Conservation (phyloP, 768 basidiomycete species). For the Leccinum subtestaceum region DNA sequence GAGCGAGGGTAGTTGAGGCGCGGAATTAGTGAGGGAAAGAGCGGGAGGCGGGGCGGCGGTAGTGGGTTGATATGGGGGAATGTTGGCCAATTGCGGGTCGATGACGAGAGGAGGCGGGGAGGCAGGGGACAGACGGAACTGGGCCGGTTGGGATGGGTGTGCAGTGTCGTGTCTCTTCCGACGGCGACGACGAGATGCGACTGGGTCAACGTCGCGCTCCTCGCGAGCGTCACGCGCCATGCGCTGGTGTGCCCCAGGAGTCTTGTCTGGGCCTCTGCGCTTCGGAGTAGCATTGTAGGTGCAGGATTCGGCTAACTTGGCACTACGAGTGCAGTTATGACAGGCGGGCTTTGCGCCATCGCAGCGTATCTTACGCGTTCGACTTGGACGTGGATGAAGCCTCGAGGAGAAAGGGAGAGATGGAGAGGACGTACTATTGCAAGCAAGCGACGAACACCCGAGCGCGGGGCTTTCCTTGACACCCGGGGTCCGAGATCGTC, state of each 20-base stretch:
- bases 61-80: conserved; percentile 14
- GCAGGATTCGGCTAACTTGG: conserved; percentile 47
- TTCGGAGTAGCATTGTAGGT: conserved; percentile 70
- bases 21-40: conserved; percentile 4
- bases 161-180: conserved; percentile 13
- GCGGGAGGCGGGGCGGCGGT: neutral
- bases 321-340: conserved; percentile 64
- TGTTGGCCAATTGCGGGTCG: conserved; percentile 27
- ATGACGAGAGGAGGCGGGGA: conserved; percentile 15
- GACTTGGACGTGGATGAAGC: conserved; percentile 40
- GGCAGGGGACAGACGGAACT: neutral
- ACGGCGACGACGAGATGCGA: conserved; percentile 25
- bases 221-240: conserved; percentile 41
- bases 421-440: conserved; percentile 54
- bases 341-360: conserved; percentile 78
- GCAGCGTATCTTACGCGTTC: conserved; percentile 76
- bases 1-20: conserved; percentile 8
- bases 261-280: conserved; percentile 77
- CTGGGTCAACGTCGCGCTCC: conserved; percentile 29
- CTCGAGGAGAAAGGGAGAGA: neutral
- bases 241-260: conserved; percentile 76
- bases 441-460: conserved; percentile 78
- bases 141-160: conserved; percentile 1
- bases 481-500: conserved; percentile 20
- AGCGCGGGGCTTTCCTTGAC: conserved; percentile 65